Evolutionary conservation across 768 basidiomycete genomes (phyloP).

Genomic region (Tulasnella calospora): DNA sequence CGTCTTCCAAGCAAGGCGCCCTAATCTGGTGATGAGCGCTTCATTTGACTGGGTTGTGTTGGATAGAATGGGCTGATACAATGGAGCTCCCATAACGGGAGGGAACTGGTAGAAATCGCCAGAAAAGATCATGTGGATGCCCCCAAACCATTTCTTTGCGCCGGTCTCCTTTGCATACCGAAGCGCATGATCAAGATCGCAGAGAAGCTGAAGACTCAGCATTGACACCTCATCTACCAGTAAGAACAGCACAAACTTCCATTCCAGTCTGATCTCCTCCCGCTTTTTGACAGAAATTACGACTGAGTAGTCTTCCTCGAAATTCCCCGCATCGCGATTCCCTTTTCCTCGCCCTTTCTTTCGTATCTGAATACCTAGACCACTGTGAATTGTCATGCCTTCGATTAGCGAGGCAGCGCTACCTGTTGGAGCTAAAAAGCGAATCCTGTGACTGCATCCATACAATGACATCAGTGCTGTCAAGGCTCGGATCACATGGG

Average conservation of each 20-base stretch:
- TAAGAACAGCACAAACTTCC: conserved; percentile 42
- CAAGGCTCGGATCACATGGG: too few relatives aligned
- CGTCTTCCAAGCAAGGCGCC: conserved; percentile 29
- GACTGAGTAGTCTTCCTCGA: conserved; percentile 27
- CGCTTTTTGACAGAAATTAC: conserved; percentile 30
- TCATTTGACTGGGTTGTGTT: conserved; percentile 4
- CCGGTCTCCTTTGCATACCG: conserved; percentile 33
- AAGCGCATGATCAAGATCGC: conserved; percentile 37
- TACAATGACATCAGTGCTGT: conserved; percentile 35
- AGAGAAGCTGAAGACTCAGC: conserved; percentile 37
- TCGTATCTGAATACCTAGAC: conserved; percentile 31
- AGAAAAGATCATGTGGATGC: conserved; percentile 42
- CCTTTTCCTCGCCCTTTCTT: not conserved
- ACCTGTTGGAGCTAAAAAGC: conserved; percentile 39
- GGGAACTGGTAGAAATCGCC: conserved; percentile 44
- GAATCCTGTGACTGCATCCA: conserved; percentile 25
- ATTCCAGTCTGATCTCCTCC: conserved; percentile 33
- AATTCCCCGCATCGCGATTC: conserved; percentile 28
- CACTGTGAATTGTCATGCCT: conserved; percentile 43
- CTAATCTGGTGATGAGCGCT: not conserved
- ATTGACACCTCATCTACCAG: conserved; percentile 44
- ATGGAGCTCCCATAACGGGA: conserved; percentile 36
- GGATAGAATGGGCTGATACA: conserved; percentile 33
- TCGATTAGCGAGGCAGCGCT: conserved; percentile 41
- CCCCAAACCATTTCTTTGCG: conserved; percentile 36